phyloP scores from a whole-genome alignment of 2,329 filamentous ascomycete genomes.

The Pseudofabraea citricarpa region DNA sequence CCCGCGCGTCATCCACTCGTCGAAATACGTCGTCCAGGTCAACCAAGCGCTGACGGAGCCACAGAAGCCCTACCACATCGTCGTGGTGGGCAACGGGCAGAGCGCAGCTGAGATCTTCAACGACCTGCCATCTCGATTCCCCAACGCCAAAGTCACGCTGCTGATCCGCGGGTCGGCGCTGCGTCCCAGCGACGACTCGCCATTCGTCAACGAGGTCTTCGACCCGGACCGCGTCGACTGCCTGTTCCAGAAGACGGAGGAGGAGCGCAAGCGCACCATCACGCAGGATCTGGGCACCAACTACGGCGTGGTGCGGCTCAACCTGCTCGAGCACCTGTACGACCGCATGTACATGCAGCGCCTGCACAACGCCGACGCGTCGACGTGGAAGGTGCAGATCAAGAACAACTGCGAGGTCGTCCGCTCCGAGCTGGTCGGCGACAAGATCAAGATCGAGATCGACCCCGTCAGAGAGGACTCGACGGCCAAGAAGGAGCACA shows the following conservation, averaged over 20 bases:
- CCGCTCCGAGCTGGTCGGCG: background rate
- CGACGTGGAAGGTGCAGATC: conserved; percentile 77
- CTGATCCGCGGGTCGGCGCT: conserved; percentile 78
- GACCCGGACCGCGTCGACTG: conserved; percentile 77
- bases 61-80: conserved; percentile 47
- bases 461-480: conserved; percentile 32
- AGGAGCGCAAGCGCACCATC: conserved; percentile 53
- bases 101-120: conserved; percentile 91
- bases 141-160: conserved; percentile 70
- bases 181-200: conserved; percentile 73
- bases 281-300: conserved; percentile 78
- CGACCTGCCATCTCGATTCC: conserved; percentile 75
- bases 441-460: conserved; percentile 15
- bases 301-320: conserved; percentile 83
- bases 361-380: conserved; percentile 63
- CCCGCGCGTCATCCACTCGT: conserved; percentile 78
- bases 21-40: conserved; percentile 67
- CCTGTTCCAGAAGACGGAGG: conserved; percentile 62
- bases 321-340: conserved; percentile 82
- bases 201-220: conserved; percentile 80
- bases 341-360: conserved; percentile 81
- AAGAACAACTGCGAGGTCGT: background rate
- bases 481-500: conserved; percentile 28
- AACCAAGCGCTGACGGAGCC: conserved; percentile 45
- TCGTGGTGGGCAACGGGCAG: conserved; percentile 84